These are phyloP conservation scores for Lotmaria passim DNA, from an alignment of 208 protist genomes.

Conservation along the genomic window DNA sequence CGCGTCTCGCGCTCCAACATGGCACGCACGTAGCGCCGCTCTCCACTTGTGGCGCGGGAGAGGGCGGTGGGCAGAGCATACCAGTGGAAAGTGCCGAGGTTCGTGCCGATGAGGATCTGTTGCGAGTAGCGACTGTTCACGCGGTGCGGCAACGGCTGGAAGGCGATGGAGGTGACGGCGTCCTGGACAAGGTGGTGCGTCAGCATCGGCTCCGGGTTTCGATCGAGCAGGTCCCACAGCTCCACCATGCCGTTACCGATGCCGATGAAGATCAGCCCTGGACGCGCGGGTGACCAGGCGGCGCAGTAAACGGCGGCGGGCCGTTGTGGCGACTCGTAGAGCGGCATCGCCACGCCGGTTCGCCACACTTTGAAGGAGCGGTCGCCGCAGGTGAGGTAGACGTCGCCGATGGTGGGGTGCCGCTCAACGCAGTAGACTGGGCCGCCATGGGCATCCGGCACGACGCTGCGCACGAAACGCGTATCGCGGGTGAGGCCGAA, in stretches of 20 bases:
- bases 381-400: conserved; percentile 90
- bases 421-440: conserved; percentile 80
- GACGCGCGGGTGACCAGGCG: conserved; percentile 84
- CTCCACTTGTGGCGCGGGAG: conserved; percentile 75
- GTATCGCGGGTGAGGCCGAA: conserved; percentile 71
- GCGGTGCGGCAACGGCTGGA: conserved; percentile 76
- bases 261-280: conserved; percentile 81
- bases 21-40: conserved; percentile 75
- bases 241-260: conserved; percentile 84
- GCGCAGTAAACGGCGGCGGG: conserved; percentile 68
- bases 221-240: conserved; percentile 93
- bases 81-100: conserved; percentile 89
- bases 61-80: conserved; percentile 84
- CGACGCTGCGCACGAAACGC: conserved; percentile 60
- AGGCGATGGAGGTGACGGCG: conserved; percentile 86
- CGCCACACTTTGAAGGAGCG: conserved; percentile 92
- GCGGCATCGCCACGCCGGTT: conserved; percentile 59
- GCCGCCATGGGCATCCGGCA: conserved; percentile 68
- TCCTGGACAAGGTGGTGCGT: conserved; percentile 90
- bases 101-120: conserved; percentile 86
- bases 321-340: conserved; percentile 75
- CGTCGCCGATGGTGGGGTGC: conserved; percentile 85
- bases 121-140: conserved; percentile 66
- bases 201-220: conserved; percentile 85
- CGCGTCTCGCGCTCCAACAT: conserved; percentile 91